Base-by-base conservation (phyloP, 306 rosid species). In the Argentina anserina region DNA sequence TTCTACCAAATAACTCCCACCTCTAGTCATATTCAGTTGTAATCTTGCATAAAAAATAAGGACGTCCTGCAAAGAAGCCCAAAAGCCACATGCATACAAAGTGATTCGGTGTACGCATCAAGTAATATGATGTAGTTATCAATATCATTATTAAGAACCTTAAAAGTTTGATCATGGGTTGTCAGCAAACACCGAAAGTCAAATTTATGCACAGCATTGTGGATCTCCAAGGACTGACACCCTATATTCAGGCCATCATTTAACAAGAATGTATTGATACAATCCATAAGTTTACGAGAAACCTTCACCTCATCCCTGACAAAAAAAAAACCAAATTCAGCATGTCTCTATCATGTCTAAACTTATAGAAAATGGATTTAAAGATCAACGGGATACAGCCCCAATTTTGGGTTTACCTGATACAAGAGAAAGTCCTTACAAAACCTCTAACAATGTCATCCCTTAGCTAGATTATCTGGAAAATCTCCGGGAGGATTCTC, bases 161-260 rank as follows among this genome's bases (percentile, higher is more conserved):
- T 93, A 58, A 91, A 93, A 73, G 86, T 82, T 78, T 96, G 95
- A 78, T 93, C 98, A 77, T 86, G 98, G 60, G 97, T 89, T 47
- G 90, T 82, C 81, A 91, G 64, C 97, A 96, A 93, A 78, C 85
- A 85, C 71, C 90, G 87, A 79, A 89, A 87, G 75, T 90, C 87
- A 85, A 93, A 93, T 61, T 85, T 88, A 67, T 85, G 94, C 78
- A 86, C 83, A 9, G 91, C 88, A 68, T 80, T 80, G 80, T 91
- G 97, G 80, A 93, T 91, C 79, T 89, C 92, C 77, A 81, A 58
- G 78, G 83, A 80, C 68, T 73, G 83, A 74, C 63, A 67, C 40
- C 87, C 94, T 82, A 93, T 79, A 83, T 93, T 93, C 37, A 97
- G 97, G 50, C 98, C 97, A 83, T 93, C 97, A 84, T 89, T 91